Conservation (phyloP, 176 grass and related monocot species). For the Bonia amplexicaulis region DNA sequence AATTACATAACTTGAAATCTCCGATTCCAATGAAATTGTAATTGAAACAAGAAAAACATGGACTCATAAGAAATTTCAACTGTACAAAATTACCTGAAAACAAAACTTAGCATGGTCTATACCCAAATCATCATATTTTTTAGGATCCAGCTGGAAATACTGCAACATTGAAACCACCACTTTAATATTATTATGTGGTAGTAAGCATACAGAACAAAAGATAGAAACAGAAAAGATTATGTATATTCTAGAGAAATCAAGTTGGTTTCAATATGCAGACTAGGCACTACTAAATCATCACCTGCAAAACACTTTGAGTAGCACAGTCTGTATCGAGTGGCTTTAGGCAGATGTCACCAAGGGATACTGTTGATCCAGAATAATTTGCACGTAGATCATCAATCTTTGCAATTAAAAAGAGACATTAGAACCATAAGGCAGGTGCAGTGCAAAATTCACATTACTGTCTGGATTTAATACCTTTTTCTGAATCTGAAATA, state of each 20-base stretch:
- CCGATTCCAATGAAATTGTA: not conserved
- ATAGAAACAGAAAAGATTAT: not conserved
- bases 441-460: conserved; percentile 1
- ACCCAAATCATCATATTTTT: conserved; percentile 58
- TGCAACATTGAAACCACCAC: conserved; percentile 32
- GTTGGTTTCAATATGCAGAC: conserved; percentile 12
- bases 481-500: conserved; percentile 97
- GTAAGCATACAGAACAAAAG: conserved; percentile 11
- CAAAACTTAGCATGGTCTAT: conserved; percentile 85
- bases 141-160: conserved; percentile 97
- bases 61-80: conserved; percentile 10
- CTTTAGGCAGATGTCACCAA: conserved; percentile 91
- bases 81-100: conserved; percentile 63
- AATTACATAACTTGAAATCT: not conserved
- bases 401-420: conserved; percentile 50
- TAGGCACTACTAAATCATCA: conserved; percentile 31
- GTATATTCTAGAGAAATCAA: conserved; percentile 22
- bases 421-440: conserved; percentile 31
- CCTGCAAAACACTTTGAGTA: conserved; percentile 97
- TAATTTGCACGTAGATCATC: conserved; percentile 86
- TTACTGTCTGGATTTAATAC: conserved; percentile 36
- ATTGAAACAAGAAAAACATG: not conserved
- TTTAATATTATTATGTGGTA: not conserved
- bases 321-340: conserved; percentile 86
- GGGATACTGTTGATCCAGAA: conserved; percentile 68